Evolutionary conservation across 768 basidiomycete species (phyloP).

Genomic region (Boletus pseudo-olivaceus): DNA sequence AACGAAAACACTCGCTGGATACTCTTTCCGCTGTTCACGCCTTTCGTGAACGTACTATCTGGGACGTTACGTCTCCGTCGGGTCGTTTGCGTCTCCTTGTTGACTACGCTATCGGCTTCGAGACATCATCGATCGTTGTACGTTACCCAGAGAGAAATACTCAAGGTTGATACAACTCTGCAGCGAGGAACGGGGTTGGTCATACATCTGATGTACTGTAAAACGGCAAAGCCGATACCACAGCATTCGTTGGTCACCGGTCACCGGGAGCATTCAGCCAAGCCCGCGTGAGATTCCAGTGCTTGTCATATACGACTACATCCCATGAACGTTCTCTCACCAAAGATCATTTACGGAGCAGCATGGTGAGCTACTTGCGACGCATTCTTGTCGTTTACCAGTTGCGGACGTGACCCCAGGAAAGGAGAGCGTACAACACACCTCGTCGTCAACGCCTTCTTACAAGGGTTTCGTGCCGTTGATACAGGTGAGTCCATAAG

Average conservation of each 20-base stretch:
- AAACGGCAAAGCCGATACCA: background rate
- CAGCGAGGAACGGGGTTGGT: background rate
- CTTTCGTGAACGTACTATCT: background rate
- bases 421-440: constrained; percentile 69
- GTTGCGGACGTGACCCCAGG: constrained; percentile 39
- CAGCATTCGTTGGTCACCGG: background rate
- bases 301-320: constrained; percentile 3
- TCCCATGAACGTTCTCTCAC: constrained; percentile 31
- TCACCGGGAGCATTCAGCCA: background rate
- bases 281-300: constrained; percentile 15
- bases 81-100: background rate
- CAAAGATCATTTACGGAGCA: constrained; percentile 58
- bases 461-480: constrained; percentile 75
- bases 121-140: background rate
- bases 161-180: no score
- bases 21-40: background rate
- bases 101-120: background rate
- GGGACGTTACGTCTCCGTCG: background rate
- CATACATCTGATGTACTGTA: background rate
- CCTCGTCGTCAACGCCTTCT: constrained; percentile 68
- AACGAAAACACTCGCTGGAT: background rate
- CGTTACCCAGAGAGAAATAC: background rate
- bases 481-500: constrained; percentile 64
- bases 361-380: constrained; percentile 44
- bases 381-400: background rate